Conservation (phyloP, 306 rosid genomes). For the Pyrus pyrifolia region DNA sequence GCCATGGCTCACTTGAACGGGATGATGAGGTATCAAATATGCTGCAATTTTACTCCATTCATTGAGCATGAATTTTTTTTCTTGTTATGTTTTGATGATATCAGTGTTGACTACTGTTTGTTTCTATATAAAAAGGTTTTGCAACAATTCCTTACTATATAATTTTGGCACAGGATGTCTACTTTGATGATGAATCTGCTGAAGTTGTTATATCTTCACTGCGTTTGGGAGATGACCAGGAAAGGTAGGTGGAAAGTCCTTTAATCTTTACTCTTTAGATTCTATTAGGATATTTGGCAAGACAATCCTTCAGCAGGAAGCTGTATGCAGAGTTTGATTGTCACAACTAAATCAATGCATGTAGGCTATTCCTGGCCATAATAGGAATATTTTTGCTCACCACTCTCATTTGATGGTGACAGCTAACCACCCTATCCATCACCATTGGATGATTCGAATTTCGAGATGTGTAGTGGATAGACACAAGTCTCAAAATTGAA, state of each 20-base stretch:
- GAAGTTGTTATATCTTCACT: conserved; percentile 94
- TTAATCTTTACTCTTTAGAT: background rate
- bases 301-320: background rate
- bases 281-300: background rate
- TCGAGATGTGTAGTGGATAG: no score
- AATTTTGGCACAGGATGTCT: conserved; percentile 70
- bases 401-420: no score
- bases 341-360: background rate
- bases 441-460: no score
- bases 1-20: conserved; percentile 87
- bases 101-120: background rate
- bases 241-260: conserved; percentile 48
- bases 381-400: no score
- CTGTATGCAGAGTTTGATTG: background rate
- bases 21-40: conserved; percentile 76
- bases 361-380: background rate
- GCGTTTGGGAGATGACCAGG: conserved; percentile 96
- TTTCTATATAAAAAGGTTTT: background rate
- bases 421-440: no score
- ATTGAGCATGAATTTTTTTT: background rate
- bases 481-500: no score
- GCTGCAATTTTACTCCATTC: background rate
- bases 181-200: conserved; percentile 99
- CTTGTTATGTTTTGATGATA: background rate
- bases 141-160: conserved; percentile 9